Evolutionary conservation across 805 yeast genomes (phyloP).

Genomic region (Scheffersomyces amazonensis): DNA sequence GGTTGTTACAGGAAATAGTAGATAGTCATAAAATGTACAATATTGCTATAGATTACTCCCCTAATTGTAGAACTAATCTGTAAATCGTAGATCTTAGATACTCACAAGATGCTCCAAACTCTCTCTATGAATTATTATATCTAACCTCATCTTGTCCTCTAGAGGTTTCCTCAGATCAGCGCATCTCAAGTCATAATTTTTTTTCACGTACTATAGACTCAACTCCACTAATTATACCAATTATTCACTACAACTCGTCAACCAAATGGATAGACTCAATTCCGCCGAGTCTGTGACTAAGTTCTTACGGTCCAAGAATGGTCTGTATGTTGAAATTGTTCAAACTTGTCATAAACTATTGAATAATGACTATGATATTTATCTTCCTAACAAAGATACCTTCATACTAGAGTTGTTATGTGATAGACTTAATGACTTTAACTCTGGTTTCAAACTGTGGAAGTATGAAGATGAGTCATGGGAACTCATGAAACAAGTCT

Average conservation of each 20-base stretch:
- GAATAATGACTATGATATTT: slow-evolving; percentile 29
- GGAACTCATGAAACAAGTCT: slow-evolving; percentile 44
- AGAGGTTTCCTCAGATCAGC: too few relatives aligned
- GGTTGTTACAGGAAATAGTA: background rate
- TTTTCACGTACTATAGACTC: too few relatives aligned
- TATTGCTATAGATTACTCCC: too few relatives aligned
- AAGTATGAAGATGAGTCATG: slow-evolving; percentile 45
- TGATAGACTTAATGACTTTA: slow-evolving; percentile 57
- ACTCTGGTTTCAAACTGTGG: slow-evolving; percentile 35
- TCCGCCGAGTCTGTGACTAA: slow-evolving; percentile 51
- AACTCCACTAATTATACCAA: too few relatives aligned
- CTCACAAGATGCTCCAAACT: too few relatives aligned
- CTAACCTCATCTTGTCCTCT: too few relatives aligned
- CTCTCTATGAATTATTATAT: too few relatives aligned
- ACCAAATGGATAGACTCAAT: slow-evolving; percentile 3
- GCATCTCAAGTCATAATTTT: too few relatives aligned
- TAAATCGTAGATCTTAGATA: too few relatives aligned
- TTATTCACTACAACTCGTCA: too few relatives aligned
- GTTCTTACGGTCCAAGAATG: slow-evolving; percentile 53
- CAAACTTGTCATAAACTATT: slow-evolving; percentile 29
- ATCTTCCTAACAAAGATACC: slow-evolving; percentile 52
- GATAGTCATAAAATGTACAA: background rate
- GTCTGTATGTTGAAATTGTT: slow-evolving; percentile 41
- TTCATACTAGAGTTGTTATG: slow-evolving; percentile 59
- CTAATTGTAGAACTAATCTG: too few relatives aligned